Evolutionary conservation across 2,329 filamentous ascomycete species (phyloP), one percentile per base, ranked within the genome.

Genomic region (Cladophialophora psammophila): DNA sequence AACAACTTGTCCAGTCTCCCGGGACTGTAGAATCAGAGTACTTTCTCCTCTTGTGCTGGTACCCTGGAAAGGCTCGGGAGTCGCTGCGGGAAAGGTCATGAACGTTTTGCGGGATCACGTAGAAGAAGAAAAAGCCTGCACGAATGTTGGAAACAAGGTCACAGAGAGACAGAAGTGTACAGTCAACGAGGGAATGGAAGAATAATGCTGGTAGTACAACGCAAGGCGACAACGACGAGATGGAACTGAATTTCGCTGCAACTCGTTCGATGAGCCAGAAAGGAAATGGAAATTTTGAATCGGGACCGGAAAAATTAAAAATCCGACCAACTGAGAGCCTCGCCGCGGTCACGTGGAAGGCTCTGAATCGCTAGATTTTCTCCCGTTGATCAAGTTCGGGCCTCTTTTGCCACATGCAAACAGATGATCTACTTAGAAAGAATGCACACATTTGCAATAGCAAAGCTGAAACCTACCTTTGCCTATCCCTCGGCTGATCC

Each of bases 1-100:
- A 26, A 76, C 65, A 26, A 78, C 74, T 64, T 78, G 78, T 15
- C 79, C 80, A 20, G 75, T 77, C 69, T 82, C 79, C 62, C 76
- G 74, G 8, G 79, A 78, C 40, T 71, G 68, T 60, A 58, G 65
- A 34, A 71, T 15, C 15, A 70, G 42, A 52, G 67, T 66, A 48
- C 69, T 63, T 67, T 72, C 68, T 66, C 65, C 66, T 65, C 57
- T 66, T n/a, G 60, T 60, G 64, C 60, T 62, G 64, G 60, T 61
- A 67, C 66, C 71, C 67, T 65, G 69, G 57, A 71, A 72, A 68
- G 70, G 69, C 64, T 69, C 68, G 60, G 69, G 57, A 48, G 64
- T 60, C n/a, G 66, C 62, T 12, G 68, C 59, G 35, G 67, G 60
- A 71, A 71, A 71, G 55, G 69, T 70, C 71, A 72, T 72, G 69